Evolutionary conservation across 164 flowering plant genomes (phyloP).

Genomic region (Berberis thunbergii): DNA sequence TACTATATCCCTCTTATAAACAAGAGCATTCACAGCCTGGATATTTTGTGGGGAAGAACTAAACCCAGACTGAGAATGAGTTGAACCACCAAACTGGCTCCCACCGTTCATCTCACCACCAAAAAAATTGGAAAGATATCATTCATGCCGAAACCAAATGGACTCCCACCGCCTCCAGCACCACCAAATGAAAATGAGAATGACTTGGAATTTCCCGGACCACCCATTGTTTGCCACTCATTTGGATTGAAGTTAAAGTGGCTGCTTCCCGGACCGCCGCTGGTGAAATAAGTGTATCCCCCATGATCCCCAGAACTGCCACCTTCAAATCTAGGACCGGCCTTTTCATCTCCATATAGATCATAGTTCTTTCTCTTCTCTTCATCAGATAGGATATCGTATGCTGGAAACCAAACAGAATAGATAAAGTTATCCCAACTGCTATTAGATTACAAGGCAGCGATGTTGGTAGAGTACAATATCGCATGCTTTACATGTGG

Average conservation of each 20-base stretch:
- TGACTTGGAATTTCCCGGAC: slow-evolving; percentile 41
- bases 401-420: too few relatives aligned
- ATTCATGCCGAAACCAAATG: slow-evolving; percentile 49
- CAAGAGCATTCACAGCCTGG: slow-evolving; percentile 33
- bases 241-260: slow-evolving; percentile 42
- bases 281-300: slow-evolving; percentile 33
- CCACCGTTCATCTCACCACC: slow-evolving; percentile 32
- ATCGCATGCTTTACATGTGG: too few relatives aligned
- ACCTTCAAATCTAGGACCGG: slow-evolving; percentile 50
- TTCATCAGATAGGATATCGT: slow-evolving; percentile 6
- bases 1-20: slow-evolving; percentile 53
- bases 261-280: slow-evolving; percentile 53
- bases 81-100: slow-evolving; percentile 38
- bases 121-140: slow-evolving; percentile 65
- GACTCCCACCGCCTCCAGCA: slow-evolving; percentile 31
- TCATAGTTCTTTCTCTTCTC: slow-evolving; percentile 81
- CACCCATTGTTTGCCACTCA: slow-evolving; percentile 53
- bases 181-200: slow-evolving; percentile 83
- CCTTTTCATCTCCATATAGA: slow-evolving; percentile 61
- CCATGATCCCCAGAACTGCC: slow-evolving; percentile 43
- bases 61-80: slow-evolving; percentile 22
- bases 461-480: too few relatives aligned
- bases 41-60: slow-evolving; percentile 29
- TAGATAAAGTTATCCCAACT: too few relatives aligned
- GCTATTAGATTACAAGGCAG: too few relatives aligned